Evolutionary conservation across 2,329 filamentous ascomycete species (phyloP).

Genomic region (Botryotinia calthae): DNA sequence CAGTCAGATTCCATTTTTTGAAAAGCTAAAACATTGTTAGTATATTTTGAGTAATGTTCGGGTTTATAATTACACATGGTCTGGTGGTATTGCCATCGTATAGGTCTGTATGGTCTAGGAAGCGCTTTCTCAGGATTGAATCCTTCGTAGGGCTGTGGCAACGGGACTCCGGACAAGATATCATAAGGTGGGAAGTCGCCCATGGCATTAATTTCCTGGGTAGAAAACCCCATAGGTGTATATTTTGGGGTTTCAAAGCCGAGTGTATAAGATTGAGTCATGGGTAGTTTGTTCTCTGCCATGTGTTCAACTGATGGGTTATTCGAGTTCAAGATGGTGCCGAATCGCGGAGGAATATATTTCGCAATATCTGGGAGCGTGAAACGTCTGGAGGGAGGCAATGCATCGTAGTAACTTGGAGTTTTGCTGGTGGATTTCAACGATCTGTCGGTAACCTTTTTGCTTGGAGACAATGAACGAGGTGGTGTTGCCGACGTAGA

Average conservation of each 20-base stretch:
- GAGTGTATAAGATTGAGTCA: slow-evolving; percentile 30
- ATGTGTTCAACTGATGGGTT: slow-evolving; percentile 28
- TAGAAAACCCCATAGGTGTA: slow-evolving; percentile 67
- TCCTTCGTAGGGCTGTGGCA: slow-evolving; percentile 59
- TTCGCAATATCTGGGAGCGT: slow-evolving; percentile 33
- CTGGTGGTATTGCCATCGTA: slow-evolving; percentile 83
- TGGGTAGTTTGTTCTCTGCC: slow-evolving; percentile 30
- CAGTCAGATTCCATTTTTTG: slow-evolving; percentile 77
- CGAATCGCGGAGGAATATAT: slow-evolving; percentile 24
- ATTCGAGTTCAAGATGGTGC: slow-evolving; percentile 24
- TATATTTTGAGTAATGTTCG: not conserved
- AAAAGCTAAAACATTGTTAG: slow-evolving; percentile 53
- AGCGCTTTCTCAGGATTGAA: slow-evolving; percentile 69
- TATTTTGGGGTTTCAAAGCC: slow-evolving; percentile 42
- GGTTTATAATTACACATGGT: slow-evolving; percentile 71
- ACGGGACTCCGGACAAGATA: slow-evolving; percentile 68
- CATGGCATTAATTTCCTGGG: slow-evolving; percentile 65
- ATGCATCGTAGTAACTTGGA: slow-evolving; percentile 19
- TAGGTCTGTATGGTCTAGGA: slow-evolving; percentile 75
- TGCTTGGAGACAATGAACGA: slow-evolving; percentile 35
- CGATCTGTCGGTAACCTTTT: slow-evolving; percentile 15
- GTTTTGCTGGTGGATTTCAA: slow-evolving; percentile 16
- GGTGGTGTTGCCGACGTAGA: slow-evolving; percentile 38
- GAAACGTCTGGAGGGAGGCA: slow-evolving; percentile 36
- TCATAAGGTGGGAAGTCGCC: slow-evolving; percentile 81